These are phyloP conservation scores for Ajuga reptans DNA, from an alignment of 305 asterid species.

Conservation along the genomic window DNA sequence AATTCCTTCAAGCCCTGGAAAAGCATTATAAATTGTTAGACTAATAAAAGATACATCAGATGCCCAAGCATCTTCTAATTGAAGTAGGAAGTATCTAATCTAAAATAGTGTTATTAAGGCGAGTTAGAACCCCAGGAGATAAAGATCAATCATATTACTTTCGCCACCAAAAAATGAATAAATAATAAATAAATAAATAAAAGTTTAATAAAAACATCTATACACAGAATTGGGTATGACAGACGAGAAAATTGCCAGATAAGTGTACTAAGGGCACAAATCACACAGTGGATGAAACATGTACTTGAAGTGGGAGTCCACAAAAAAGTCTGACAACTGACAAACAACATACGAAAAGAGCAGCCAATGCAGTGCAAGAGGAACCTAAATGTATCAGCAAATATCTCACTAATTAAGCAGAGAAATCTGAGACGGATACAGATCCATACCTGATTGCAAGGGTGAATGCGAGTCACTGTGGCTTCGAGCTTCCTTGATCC, in stretches of 20 bases:
- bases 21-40: conserved; percentile 14
- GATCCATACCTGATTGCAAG: conserved; percentile 60
- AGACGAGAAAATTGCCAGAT: not conserved
- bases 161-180: not conserved
- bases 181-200: no score
- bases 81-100: not conserved
- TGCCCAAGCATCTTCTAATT: not conserved
- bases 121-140: not conserved
- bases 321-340: not conserved
- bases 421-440: not conserved
- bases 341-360: not conserved
- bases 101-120: not conserved
- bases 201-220: not conserved
- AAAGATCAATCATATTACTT: not conserved
- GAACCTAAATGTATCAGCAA: not conserved
- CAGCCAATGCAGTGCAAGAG: not conserved
- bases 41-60: not conserved
- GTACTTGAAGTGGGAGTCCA: not conserved
- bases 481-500: conserved; percentile 72
- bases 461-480: conserved; percentile 78
- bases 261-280: not conserved
- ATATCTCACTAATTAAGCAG: not conserved
- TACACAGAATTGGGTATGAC: not conserved
- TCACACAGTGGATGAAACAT: not conserved
- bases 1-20: conserved; percentile 85